A percentile compares a stretch with the other conserved stretches of the same genome.
Conservation (phyloP, 331 rosid species). For the Quercus lobata region DNA sequence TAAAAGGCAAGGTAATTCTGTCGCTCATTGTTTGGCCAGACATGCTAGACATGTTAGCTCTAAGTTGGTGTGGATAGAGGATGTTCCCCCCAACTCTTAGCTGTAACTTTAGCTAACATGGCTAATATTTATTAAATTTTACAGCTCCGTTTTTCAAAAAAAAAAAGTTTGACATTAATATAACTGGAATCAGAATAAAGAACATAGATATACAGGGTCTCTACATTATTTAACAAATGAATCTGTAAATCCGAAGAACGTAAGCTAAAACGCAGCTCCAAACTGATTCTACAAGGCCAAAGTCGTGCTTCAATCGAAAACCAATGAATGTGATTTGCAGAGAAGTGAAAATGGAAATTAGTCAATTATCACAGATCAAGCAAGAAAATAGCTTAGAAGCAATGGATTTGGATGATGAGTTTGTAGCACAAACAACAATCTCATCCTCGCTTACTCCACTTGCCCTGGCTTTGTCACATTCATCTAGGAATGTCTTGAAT, state of each 20-base stretch:
- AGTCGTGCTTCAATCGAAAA: neutral
- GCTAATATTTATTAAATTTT: too few species aligned
- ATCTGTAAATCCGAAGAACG: neutral
- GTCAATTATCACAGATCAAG: slow-evolving; percentile 32
- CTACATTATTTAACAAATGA: neutral
- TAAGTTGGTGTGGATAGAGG: too few species aligned
- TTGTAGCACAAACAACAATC: slow-evolving; percentile 33
- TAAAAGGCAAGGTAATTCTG: too few species aligned
- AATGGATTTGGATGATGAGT: slow-evolving; percentile 19
- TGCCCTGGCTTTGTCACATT: slow-evolving; percentile 53
- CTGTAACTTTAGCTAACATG: too few species aligned
- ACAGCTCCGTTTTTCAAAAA: too few species aligned
- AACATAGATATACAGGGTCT: neutral
- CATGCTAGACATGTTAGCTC: too few species aligned
- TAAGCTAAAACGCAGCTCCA: neutral
- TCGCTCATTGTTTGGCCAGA: too few species aligned
- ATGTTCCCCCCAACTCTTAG: too few species aligned
- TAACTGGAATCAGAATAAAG: neutral
- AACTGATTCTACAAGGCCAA: neutral
- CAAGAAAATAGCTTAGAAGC: slow-evolving; percentile 44
- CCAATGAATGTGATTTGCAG: neutral
- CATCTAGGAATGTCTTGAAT: slow-evolving; percentile 37
- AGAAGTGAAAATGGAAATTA: neutral
- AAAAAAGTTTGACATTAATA: too few species aligned
- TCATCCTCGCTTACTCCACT: slow-evolving; percentile 49